Percentiles rank a stretch among this genome's conserved stretches.
phyloP scores from a whole-genome alignment of 345 rosid species.

The Eucalyptus marginata region DNA sequence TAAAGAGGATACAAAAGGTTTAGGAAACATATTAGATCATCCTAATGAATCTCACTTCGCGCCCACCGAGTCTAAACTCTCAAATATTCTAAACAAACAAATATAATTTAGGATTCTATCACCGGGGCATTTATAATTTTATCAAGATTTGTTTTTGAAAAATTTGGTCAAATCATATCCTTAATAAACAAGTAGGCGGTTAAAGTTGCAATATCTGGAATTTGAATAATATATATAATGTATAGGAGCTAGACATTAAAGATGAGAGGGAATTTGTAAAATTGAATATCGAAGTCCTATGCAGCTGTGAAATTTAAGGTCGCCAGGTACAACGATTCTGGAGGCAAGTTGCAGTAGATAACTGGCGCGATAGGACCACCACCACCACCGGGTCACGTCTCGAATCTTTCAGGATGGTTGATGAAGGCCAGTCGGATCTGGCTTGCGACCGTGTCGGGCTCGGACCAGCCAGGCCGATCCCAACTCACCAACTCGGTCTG shows the following conservation, averaged over 20 bases:
- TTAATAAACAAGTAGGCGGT: no score
- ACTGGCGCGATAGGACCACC: neutral
- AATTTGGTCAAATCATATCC: neutral
- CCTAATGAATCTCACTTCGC: accelerated
- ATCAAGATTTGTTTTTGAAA: neutral
- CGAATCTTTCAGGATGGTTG: neutral
- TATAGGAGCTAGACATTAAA: neutral
- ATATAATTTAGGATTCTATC: no score
- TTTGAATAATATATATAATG: neutral
- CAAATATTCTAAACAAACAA: neutral
- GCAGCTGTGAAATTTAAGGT: neutral
- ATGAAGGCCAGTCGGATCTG: neutral
- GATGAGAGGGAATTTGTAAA: neutral
- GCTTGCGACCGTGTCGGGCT: neutral
- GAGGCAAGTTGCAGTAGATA: neutral
- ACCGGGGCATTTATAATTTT: no score
- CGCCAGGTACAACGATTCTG: neutral
- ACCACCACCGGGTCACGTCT: neutral
- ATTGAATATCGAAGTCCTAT: neutral
- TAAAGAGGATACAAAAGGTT: neutral
- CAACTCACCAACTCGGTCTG: neutral
- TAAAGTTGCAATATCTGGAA: neutral
- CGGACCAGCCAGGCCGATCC: neutral
- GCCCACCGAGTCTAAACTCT: neutral
- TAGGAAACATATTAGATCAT: accelerated